Percentiles rank a stretch among this genome's conserved stretches.
Conservation (phyloP, 169 alveolate genomes). For the Babesia bigemina region DNA sequence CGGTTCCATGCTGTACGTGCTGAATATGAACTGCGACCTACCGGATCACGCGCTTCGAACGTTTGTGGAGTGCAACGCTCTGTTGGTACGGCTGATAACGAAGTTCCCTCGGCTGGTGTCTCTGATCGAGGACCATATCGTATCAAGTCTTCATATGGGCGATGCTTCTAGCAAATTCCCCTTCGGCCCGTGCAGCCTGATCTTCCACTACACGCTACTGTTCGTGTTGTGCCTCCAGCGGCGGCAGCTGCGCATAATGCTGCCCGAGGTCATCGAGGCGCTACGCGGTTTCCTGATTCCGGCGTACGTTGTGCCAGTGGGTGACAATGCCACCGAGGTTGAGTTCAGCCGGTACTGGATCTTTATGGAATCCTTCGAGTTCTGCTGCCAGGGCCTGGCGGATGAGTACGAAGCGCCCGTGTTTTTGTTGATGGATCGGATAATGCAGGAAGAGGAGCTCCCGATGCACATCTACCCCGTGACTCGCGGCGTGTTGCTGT, state of each 20-base stretch:
- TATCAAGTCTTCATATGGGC: not conserved
- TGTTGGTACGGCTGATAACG: constrained; percentile 1
- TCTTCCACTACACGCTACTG: constrained; percentile 20
- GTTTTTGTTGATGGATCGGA: constrained; percentile 18
- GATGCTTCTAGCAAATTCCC: constrained; percentile 9
- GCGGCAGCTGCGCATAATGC: constrained; percentile 25
- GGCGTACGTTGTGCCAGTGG: constrained; percentile 31
- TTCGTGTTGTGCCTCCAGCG: constrained; percentile 19
- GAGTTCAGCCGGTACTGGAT: constrained; percentile 40
- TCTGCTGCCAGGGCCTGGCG: constrained; percentile 13
- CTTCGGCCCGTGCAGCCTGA: constrained; percentile 29
- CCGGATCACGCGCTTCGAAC: constrained; percentile 28
- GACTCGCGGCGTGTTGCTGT: constrained; percentile 11
- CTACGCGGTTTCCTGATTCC: constrained; percentile 27
- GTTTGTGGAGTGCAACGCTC: constrained; percentile 24
- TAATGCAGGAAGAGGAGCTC: constrained; percentile 40
- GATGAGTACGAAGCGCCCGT: constrained; percentile 9
- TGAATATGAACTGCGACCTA: constrained; percentile 1
- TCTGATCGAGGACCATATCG: constrained; percentile 21
- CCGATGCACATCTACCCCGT: constrained; percentile 18
- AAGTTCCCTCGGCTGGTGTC: constrained; percentile 22
- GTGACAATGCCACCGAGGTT: constrained; percentile 37
- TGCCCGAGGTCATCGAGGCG: constrained; percentile 37
- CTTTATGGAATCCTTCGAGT: constrained; percentile 33
- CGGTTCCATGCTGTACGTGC: constrained; percentile 16